Evolutionary conservation across 75 land plant genomes (phyloP).

Genomic region (Larix kaempferi): DNA sequence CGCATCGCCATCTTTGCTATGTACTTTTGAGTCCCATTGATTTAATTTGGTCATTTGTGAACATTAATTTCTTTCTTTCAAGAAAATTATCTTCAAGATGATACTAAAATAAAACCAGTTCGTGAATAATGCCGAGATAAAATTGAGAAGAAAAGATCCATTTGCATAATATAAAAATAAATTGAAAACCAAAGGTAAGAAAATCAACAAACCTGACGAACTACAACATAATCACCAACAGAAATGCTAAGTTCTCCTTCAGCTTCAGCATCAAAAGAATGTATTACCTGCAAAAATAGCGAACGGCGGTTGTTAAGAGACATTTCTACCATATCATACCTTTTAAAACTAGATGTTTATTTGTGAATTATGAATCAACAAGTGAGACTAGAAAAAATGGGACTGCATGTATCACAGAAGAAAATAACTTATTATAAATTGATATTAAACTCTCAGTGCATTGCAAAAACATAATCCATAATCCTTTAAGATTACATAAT

Average conservation of each 20-base stretch:
- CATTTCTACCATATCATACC: neutral
- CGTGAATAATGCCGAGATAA: too few species aligned
- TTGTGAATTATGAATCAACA: neutral
- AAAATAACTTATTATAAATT: neutral
- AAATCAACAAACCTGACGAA: slow-evolving; percentile 42
- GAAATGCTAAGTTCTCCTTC: slow-evolving; percentile 55
- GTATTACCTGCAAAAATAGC: slow-evolving; percentile 43
- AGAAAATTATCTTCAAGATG: neutral
- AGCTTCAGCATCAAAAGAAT: slow-evolving; percentile 58
- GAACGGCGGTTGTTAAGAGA: neutral
- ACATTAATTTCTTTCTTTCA: too few species aligned
- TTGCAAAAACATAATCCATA: neutral
- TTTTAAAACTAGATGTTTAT: neutral
- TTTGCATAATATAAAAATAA: neutral
- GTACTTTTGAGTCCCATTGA: too few species aligned
- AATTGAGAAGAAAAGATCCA: neutral
- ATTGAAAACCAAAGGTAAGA: neutral
- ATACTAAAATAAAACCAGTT: neutral
- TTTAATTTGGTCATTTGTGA: too few species aligned
- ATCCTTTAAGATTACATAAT: neutral
- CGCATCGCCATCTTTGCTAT: too few species aligned
- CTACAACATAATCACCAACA: slow-evolving; percentile 52
- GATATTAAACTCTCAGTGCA: neutral
- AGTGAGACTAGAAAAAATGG: neutral
- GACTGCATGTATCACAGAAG: neutral